phyloP scores from a whole-genome alignment of 2,329 filamentous ascomycete genomes.

The Talaromyces sp. region DNA sequence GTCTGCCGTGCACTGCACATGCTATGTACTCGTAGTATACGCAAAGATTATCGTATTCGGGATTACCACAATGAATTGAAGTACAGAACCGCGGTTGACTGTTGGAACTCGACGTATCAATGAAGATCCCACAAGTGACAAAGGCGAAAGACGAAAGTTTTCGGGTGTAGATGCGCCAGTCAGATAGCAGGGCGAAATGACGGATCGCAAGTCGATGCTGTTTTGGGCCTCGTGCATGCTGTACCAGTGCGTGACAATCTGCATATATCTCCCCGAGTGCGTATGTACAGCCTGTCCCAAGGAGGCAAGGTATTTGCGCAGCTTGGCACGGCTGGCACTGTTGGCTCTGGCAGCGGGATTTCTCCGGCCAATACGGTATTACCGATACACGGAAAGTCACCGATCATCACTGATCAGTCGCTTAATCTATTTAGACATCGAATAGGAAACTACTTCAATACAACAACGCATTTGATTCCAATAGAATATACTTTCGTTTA shows the following conservation, averaged over 20 bases:
- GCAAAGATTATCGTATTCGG: neutral
- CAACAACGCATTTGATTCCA: neutral
- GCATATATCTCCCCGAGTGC: neutral
- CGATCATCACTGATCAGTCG: neutral
- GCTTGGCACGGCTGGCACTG: neutral
- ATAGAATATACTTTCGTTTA: neutral
- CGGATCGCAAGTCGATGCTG: neutral
- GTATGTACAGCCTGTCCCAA: neutral
- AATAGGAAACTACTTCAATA: conserved; percentile 2
- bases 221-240: neutral
- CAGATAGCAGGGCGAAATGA: neutral
- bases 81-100: neutral
- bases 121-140: neutral
- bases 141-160: neutral
- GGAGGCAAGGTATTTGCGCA: neutral
- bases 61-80: neutral
- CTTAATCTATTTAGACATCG: neutral
- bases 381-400: neutral
- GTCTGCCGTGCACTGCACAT: neutral
- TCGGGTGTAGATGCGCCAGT: neutral
- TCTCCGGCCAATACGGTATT: neutral
- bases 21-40: too few relatives aligned
- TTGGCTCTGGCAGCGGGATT: neutral
- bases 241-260: neutral
- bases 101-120: neutral